Base-by-base conservation (phyloP, 352 stramenopile species). In the Halophytophthora polymorphica region DNA sequence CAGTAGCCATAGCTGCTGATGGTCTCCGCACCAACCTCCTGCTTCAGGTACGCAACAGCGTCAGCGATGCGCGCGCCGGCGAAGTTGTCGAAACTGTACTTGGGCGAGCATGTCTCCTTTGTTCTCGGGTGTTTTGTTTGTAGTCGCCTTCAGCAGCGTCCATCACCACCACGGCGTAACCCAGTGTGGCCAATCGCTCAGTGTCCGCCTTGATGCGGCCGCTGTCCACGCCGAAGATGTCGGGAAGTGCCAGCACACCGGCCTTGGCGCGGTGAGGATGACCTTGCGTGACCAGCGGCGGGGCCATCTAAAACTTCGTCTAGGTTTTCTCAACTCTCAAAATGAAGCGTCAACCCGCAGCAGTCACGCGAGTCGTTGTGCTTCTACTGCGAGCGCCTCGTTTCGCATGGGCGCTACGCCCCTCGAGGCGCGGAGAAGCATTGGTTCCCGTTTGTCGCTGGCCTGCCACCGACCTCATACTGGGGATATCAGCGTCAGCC, bases 151-250 rank as follows among this genome's bases (percentile, higher is more conserved):
- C 52, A 6, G 57, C 45, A 7, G 76, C 35, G 39, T 84, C 75
- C 21, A 84, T 61, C 17, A 79, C 41, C 19, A 59, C 76, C 3
- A 84, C 73, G 5, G 54, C 61, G 42, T 84, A 86, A 3, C 69
- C 73, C 11, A 82, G 29, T 33, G 74, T 57, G 19, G 61, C 73
- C 13, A 86, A 51, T 2, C 34, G 42, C 40, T 80, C 69, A 13
- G 67, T 66, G 53, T 83, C 71, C n/a, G 66, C 50, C 53, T 84
- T 73, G 56, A 60, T 69, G 39, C 70, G 67, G 17, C 75, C 71
- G 43, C 75, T 86, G 53, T 80, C 68, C 14, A 68, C 44, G 22
- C 75, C 64, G 39, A 66, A 81, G 34, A 83, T 73, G 42, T 84
- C 70, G 1, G 71, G 72, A 14, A 86, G 46, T 21, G 69, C 46